Percentiles rank a stretch among this genome's conserved stretches.
Evolutionary conservation across 1,284 basidiomycete species (phyloP).

Genomic region (Gomphus bonarii): DNA sequence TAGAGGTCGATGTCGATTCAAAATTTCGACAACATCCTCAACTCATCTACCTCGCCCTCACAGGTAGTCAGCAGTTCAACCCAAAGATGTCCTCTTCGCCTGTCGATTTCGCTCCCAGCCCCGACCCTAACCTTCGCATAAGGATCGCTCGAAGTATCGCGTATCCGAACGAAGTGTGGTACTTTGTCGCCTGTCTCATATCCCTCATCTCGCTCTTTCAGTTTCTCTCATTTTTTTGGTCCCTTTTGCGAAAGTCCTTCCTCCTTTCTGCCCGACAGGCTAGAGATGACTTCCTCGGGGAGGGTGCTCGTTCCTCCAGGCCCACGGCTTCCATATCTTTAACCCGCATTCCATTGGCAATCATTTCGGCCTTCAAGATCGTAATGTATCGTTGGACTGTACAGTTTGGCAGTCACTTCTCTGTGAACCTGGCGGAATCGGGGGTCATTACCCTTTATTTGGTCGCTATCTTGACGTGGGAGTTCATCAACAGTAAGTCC

Average conservation of each 20-base stretch:
- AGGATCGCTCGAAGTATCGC: slow-evolving; percentile 11
- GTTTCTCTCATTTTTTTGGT: slow-evolving; percentile 18
- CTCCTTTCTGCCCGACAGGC: not conserved
- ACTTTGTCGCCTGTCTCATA: slow-evolving; percentile 33
- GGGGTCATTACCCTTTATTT: slow-evolving; percentile 35
- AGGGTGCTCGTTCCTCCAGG: not conserved
- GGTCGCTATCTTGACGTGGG: slow-evolving; percentile 34
- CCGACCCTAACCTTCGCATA: slow-evolving; percentile 13
- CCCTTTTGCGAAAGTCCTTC: not conserved
- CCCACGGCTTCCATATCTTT: slow-evolving; percentile 11
- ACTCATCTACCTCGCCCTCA: not conserved
- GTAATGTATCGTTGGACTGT: slow-evolving; percentile 41
- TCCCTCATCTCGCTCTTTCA: slow-evolving; percentile 30
- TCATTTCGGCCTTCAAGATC: slow-evolving; percentile 34
- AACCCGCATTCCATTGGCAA: slow-evolving; percentile 27
- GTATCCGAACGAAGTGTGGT: slow-evolving; percentile 36
- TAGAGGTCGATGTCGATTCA: not conserved
- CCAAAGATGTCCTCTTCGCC: not conserved
- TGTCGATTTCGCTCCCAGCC: not conserved
- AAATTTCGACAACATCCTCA: not conserved
- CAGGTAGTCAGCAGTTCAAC: not conserved
- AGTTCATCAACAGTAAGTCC: slow-evolving; percentile 37
- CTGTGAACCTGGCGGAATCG: slow-evolving; percentile 38
- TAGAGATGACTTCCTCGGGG: not conserved
- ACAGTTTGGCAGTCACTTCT: slow-evolving; percentile 29